Evolutionary conservation across 352 stramenopile genomes (phyloP), one percentile per base, ranked within the genome.

Genomic region (Globisporangium lucens): DNA sequence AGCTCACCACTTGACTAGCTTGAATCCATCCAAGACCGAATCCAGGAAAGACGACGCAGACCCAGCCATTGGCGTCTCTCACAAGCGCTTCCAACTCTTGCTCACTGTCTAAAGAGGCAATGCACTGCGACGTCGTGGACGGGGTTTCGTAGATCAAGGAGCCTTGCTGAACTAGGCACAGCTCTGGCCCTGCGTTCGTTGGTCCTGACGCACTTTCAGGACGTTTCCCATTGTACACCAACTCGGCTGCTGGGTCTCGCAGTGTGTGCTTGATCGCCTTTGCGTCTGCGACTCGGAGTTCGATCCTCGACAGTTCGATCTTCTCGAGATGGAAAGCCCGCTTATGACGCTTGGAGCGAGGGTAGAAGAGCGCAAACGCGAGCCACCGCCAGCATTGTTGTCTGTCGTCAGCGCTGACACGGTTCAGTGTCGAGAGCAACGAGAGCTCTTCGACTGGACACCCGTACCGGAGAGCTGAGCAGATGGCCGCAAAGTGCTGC

Each of bases 381-480:
- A 69, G 64, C 64, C 64, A 69, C 2, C 56, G 55, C 64, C 64
- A 69, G 56, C 64, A 64, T 20, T 69, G 55, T 43, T 35, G 22
- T 3, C 64, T n/a, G 10, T 69, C 56, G 10, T 3, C 24, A 5
- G 62, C 51, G 6, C 24, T 56, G 4, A 67, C 51, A 2, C 30
- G 35, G 12, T 58, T 64, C 29, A 67, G n/a, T 12, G 52, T 67
- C 24, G 49, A 60, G 2, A 60, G 33, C 13, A 67, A 29, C 62
- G 62, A 67, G 3, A 67, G 35, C 17, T 52, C 36, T 9, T 67
- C 24, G 9, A 67, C 9, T 0, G 12, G 27, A 27, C 62, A 62
- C 1, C 52, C 52, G 41, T 67, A 67, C 4, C 62, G 62, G 8
- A 67, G 27, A 12, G 33, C 20, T 13, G 62, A 51, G 52, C 62